These are phyloP conservation scores for Sanguinoderma infundibulare DNA, from an alignment of 1,284 basidiomycete species.

Conservation along the genomic window DNA sequence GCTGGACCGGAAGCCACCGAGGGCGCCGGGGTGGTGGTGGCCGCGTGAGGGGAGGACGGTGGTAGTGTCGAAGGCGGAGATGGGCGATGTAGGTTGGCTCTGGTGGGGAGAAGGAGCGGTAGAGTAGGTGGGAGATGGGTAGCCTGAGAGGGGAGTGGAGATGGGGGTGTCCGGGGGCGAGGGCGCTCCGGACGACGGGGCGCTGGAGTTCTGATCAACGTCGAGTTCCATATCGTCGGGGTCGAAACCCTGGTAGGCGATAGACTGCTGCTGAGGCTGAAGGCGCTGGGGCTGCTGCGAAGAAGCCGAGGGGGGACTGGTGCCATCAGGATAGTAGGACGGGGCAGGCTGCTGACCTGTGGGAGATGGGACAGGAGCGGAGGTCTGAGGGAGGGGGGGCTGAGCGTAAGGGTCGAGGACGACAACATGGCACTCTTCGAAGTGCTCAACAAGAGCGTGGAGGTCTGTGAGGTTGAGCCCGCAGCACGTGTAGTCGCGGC, in stretches of 20 bases:
- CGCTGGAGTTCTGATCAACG: conserved; percentile 47
- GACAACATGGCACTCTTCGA: conserved; percentile 83
- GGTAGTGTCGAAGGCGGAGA: conserved; percentile 53
- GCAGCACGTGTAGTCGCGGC: conserved; percentile 86
- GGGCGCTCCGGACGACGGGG: conserved; percentile 41
- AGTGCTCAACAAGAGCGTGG: conserved; percentile 86
- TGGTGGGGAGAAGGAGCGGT: conserved; percentile 42
- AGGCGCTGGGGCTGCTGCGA: conserved; percentile 38
- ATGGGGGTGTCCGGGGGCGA: conserved; percentile 44
- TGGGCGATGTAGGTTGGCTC: conserved; percentile 38
- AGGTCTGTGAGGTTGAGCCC: conserved; percentile 80
- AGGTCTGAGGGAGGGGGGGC: conserved; percentile 29
- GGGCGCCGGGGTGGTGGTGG: conserved; percentile 22
- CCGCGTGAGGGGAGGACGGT: conserved; percentile 47
- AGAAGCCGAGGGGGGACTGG: conserved; percentile 24
- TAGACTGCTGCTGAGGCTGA: conserved; percentile 17
- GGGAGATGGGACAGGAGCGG: conserved; percentile 33
- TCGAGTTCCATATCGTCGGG: conserved; percentile 84
- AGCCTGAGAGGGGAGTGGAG: conserved; percentile 47
- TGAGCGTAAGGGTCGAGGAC: conserved; percentile 62
- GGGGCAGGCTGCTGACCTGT: conserved; percentile 38
- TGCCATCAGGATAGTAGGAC: conserved; percentile 30
- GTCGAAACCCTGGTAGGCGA: conserved; percentile 49
- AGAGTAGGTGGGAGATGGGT: conserved; percentile 44
- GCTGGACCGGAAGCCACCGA: conserved; percentile 30